Evolutionary conservation across 1,139 yeast genomes (phyloP), one percentile per base, ranked within the genome.

Genomic region (Sugiyamaella neomexicana): DNA sequence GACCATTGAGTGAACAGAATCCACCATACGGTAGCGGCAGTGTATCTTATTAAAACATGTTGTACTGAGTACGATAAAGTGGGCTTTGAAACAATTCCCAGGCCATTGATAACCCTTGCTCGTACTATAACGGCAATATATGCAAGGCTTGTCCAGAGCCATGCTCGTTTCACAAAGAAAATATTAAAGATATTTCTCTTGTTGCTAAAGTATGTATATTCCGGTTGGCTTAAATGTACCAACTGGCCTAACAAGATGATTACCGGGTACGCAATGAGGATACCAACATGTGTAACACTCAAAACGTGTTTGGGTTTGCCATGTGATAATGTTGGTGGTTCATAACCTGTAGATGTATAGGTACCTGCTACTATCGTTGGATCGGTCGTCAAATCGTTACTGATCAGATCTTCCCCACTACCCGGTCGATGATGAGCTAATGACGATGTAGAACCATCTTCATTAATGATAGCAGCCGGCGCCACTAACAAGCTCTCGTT

Each of bases 1-100:
- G 82, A 85, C 96, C 96, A 88, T 67, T 89, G 96, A 1, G 96
- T 82, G 69, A 86, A 89, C n/a, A 86, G 64, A 27, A 79, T 62
- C 96, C 96, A 89, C 88, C 95, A 86, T 0, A 74, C 8, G 0
- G 96, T 86, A n/a, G 83, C 81, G 1, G 79, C 55, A 0, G 62
- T 59, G 62, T 82, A 85, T 46, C 77, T n/a, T 52, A 56, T 37
- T 1, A 42, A 36, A 17, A 36, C 50, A 45, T 39, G 53, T 20
- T 10, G 31, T 10, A 15, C 20, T 2, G 47, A 29, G 27, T 49
- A 41, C 5, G 52, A 49, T 25, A 34, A 13, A n/a, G 17, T 17
- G 5, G 31, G 27, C 29, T 43, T 44, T 32, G 17, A 4, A 29
- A 2, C n/a, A 7, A 2, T 29, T 7, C 3, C 34, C 3, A 9